These are phyloP conservation scores for Phytophthora tentaculata DNA, from an alignment of 352 stramenopile species.

Conservation along the genomic window DNA sequence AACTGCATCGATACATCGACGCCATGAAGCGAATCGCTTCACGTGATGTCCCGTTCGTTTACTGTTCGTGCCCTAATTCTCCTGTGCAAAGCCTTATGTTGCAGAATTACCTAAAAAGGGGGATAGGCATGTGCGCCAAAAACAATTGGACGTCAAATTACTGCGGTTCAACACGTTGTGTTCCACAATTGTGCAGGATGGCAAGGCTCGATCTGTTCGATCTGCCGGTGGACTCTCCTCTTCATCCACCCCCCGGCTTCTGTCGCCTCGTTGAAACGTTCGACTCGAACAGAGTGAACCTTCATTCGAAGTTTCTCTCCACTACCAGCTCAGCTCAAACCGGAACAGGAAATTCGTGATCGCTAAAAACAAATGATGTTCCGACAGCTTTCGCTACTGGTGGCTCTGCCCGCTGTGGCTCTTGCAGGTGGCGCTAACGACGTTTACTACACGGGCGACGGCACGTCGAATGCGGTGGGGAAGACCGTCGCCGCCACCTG, in stretches of 20 bases:
- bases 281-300: constrained; percentile 6
- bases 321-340: constrained; percentile 3
- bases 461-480: constrained; percentile 50
- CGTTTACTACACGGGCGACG: constrained; percentile 48
- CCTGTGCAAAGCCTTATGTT: not conserved
- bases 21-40: not conserved
- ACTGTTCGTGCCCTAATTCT: not conserved
- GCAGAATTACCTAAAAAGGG: too few relatives aligned
- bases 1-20: not conserved
- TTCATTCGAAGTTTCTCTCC: constrained; percentile 22
- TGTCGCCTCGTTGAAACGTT: constrained; percentile 23
- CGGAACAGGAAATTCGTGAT: constrained; percentile 10
- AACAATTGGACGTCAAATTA: constrained; percentile 30
- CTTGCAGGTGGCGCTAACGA: constrained; percentile 20
- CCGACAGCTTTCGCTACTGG: constrained; percentile 21
- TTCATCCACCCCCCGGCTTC: constrained; percentile 15
- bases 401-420: constrained; percentile 20
- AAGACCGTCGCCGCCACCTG: constrained; percentile 31
- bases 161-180: constrained; percentile 27
- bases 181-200: constrained; percentile 24
- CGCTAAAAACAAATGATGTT: constrained; percentile 18
- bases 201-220: constrained; percentile 30
- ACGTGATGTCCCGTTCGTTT: not conserved
- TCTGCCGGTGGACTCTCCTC: constrained; percentile 13
- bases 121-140: constrained; percentile 8